These are phyloP conservation scores for Acacia confusa DNA, from an alignment of 306 rosid genomes.

Conservation along the genomic window DNA sequence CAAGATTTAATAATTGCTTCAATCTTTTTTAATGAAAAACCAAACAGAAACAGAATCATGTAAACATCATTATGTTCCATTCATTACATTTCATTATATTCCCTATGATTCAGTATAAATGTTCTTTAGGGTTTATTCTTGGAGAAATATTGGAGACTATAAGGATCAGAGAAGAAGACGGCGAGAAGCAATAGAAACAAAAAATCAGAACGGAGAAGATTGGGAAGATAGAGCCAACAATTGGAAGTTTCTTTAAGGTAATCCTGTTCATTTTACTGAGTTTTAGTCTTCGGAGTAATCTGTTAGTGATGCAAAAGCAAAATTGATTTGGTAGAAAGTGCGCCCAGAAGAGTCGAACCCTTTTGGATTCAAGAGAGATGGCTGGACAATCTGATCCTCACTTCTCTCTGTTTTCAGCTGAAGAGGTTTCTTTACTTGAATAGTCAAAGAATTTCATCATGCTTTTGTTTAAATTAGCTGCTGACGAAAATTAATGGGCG, in stretches of 20 bases:
- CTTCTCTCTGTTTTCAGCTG: conserved; percentile 45
- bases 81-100: too few species aligned
- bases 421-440: conserved; percentile 38
- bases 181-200: neutral
- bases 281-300: neutral
- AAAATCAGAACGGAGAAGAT: neutral
- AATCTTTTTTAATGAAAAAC: too few species aligned
- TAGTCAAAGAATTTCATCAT: neutral
- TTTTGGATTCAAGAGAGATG: conserved; percentile 23
- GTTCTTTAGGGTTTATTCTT: neutral
- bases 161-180: neutral
- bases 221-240: neutral
- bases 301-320: neutral
- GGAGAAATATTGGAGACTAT: neutral
- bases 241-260: neutral
- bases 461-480: neutral
- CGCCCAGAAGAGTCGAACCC: neutral
- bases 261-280: neutral
- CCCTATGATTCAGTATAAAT: neutral
- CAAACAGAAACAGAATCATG: too few species aligned
- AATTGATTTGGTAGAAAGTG: neutral
- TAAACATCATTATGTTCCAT: too few species aligned
- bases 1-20: too few species aligned
- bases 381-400: conserved; percentile 49
- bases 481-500: neutral